Conservation (phyloP, 495 filamentous ascomycete genomes). For the Penicillium daleae region DNA sequence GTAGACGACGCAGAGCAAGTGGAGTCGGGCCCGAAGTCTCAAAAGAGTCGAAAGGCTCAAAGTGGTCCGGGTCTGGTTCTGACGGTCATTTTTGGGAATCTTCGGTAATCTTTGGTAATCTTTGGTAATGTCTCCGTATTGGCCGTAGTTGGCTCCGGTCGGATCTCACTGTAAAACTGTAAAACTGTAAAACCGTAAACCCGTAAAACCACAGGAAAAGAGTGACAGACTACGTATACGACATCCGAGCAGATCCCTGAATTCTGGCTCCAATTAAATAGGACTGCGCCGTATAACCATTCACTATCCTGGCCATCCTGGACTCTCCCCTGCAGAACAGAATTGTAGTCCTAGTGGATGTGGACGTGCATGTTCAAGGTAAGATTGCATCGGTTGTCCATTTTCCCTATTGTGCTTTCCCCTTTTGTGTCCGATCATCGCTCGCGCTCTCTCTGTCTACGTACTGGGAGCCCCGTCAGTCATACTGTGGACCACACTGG, state of each 20-base stretch:
- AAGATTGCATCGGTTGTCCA: not conserved
- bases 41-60: not conserved
- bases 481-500: not conserved
- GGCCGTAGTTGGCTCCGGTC: too few species aligned
- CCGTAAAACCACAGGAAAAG: too few species aligned
- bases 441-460: too few species aligned
- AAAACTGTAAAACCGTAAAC: too few species aligned
- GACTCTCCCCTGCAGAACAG: not conserved
- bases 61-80: too few species aligned
- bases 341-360: not conserved
- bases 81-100: not conserved
- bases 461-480: too few species aligned
- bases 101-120: not conserved
- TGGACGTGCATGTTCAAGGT: not conserved
- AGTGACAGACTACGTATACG: not conserved
- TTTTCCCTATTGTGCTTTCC: not conserved
- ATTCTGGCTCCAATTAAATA: not conserved
- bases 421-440: not conserved
- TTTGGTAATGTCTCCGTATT: not conserved
- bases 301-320: not conserved
- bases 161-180: too few species aligned
- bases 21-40: not conserved
- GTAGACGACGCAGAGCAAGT: not conserved
- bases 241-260: too few species aligned
- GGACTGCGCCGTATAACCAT: not conserved